Evolutionary conservation across 1,284 basidiomycete species (phyloP).

Genomic region (Anthracocystis panici-leucophaei): DNA sequence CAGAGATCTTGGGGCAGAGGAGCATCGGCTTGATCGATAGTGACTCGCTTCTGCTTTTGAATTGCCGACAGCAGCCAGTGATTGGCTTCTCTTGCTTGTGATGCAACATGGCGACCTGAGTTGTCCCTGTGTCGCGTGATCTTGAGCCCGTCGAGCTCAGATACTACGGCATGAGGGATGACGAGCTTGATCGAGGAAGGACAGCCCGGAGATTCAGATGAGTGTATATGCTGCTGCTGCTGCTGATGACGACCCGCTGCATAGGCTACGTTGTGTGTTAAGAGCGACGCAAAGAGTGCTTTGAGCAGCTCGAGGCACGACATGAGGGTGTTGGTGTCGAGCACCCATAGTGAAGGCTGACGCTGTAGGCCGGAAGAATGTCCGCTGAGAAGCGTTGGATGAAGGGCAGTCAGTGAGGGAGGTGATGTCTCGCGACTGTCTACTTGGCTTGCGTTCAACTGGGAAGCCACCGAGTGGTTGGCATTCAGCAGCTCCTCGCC

Average conservation of each 20-base stretch:
- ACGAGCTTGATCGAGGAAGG: constrained; percentile 47
- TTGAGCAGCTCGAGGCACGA: constrained; percentile 47
- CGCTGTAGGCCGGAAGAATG: not conserved
- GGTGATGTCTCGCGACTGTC: constrained; percentile 19
- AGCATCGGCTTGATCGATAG: constrained; percentile 26
- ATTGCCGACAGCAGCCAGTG: constrained; percentile 48
- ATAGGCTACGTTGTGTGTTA: constrained; percentile 34
- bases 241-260: constrained; percentile 10
- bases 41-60: constrained; percentile 46
- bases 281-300: constrained; percentile 44
- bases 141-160: constrained; percentile 51
- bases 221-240: constrained; percentile 1
- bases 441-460: not conserved
- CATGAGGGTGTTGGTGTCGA: constrained; percentile 54
- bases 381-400: constrained; percentile 6
- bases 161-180: constrained; percentile 40
- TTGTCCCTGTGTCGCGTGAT: constrained; percentile 30
- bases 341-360: constrained; percentile 42
- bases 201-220: not conserved
- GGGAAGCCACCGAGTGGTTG: not conserved
- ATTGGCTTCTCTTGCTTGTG: constrained; percentile 45
- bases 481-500: constrained; percentile 22
- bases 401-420: constrained; percentile 15
- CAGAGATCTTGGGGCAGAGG: constrained; percentile 27
- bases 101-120: constrained; percentile 29